phyloP scores from a whole-genome alignment of 2,329 filamentous ascomycete species.

The Nakataea oryzae region DNA sequence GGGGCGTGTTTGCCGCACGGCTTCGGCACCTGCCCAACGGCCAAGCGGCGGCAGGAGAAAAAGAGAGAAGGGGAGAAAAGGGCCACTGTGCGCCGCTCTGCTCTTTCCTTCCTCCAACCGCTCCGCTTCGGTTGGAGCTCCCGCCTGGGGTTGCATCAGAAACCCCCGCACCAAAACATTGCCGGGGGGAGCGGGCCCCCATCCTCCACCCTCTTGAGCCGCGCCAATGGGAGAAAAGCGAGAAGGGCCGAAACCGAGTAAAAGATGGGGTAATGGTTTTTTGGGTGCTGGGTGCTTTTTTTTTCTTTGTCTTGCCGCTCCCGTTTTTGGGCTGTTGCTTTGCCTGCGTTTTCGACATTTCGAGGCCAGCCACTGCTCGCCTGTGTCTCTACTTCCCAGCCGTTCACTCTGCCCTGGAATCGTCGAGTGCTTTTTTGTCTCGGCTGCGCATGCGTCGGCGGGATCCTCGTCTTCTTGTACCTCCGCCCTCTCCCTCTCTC shows the following conservation, averaged over 20 bases:
- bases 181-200: no score
- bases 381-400: no score
- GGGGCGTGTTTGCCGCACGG: neutral
- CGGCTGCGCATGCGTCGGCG: neutral
- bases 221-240: neutral
- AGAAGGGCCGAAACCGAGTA: neutral
- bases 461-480: neutral
- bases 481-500: neutral
- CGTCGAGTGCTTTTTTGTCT: no score
- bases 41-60: no score
- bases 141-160: neutral
- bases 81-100: neutral
- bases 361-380: neutral
- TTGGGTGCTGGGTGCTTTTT: no score
- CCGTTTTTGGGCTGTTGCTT: neutral
- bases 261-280: neutral
- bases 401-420: no score
- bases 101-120: neutral
- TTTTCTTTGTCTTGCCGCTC: no score
- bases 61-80: no score
- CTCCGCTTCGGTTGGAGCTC: neutral
- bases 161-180: neutral
- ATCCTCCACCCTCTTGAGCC: neutral
- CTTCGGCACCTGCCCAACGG: neutral
- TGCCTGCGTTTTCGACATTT: neutral